Conservation (phyloP, 2,329 filamentous ascomycete genomes). For the Teratosphaeria destructans region DNA sequence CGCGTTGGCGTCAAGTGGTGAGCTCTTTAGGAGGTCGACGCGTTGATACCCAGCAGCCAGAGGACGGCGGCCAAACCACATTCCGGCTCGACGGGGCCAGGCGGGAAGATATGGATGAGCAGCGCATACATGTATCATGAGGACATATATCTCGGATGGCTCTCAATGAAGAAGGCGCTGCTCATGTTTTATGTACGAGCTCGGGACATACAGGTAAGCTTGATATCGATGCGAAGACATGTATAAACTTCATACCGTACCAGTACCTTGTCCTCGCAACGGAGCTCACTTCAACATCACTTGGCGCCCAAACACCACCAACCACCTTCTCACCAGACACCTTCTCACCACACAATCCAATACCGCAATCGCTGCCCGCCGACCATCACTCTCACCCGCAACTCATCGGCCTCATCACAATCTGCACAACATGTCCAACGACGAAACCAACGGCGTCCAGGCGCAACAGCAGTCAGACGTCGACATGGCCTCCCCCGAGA, state of each 20-base stretch:
- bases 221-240: not conserved
- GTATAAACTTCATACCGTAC: not conserved
- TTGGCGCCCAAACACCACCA: not conserved
- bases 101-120: not conserved
- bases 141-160: not conserved
- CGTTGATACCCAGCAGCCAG: not conserved
- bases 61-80: not conserved
- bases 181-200: not conserved
- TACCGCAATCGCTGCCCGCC: not conserved
- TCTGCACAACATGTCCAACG: conserved; percentile 13
- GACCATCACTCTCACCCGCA: not conserved
- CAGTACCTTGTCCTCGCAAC: not conserved
- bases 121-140: not conserved
- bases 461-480: conserved; percentile 15
- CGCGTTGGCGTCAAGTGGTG: not conserved
- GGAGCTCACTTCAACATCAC: not conserved
- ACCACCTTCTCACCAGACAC: not conserved
- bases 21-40: not conserved
- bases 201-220: not conserved
- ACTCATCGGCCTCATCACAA: not conserved
- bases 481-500: conserved; percentile 36
- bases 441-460: conserved; percentile 4
- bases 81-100: not conserved
- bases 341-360: not conserved
- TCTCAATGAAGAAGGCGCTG: not conserved